Evolutionary conservation across 176 grass and related monocot genomes (phyloP).

Genomic region (Musa beccarii): DNA sequence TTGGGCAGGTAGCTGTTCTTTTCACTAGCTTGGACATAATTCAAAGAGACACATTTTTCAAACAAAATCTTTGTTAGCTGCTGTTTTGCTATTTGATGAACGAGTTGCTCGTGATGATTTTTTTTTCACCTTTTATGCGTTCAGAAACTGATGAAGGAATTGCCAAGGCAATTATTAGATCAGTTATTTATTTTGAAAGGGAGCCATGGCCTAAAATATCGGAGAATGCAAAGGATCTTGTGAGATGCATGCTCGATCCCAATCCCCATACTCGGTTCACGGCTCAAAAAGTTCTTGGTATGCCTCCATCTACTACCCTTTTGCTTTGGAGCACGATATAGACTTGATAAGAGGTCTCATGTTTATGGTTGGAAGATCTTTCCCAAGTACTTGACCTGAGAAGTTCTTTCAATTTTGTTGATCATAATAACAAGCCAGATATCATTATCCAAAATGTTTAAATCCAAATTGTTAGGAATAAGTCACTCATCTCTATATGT

Average conservation of each 20-base stretch:
- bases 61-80: neutral
- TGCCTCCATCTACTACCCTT: conserved; percentile 1
- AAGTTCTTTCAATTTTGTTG: too few species aligned
- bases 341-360: neutral
- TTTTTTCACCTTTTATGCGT: neutral
- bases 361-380: neutral
- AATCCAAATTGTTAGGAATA: too few species aligned
- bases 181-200: conserved; percentile 51
- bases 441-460: too few species aligned
- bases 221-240: conserved; percentile 74
- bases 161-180: conserved; percentile 47
- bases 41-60: neutral
- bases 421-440: too few species aligned
- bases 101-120: neutral
- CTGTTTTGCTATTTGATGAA: neutral
- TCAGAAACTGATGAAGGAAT: conserved; percentile 74
- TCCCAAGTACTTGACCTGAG: too few species aligned
- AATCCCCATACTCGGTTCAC: conserved; percentile 46
- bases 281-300: conserved; percentile 62
- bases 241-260: conserved; percentile 69
- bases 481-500: too few species aligned
- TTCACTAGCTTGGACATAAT: neutral
- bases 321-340: neutral
- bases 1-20: conserved; percentile 41
- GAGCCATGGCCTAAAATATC: conserved; percentile 86